Conservation (phyloP, 106 monocot species). For the Xerophyta viscosa region DNA sequence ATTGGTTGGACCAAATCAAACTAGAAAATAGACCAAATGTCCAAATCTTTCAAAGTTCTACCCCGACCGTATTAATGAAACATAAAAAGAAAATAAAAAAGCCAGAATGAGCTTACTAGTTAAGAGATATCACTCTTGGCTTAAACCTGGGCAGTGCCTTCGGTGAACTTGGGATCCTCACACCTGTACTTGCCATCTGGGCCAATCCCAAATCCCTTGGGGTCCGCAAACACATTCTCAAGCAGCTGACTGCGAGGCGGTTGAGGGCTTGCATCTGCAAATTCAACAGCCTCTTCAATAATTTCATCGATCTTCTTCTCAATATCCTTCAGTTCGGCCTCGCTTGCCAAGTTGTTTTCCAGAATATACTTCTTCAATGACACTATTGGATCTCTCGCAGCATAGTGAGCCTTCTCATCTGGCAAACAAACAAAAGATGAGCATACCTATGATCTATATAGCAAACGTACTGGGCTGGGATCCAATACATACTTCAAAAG, state of each 20-base stretch:
- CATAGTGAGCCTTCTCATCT: constrained; percentile 91
- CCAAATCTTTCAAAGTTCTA: too few species aligned
- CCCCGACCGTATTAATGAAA: too few species aligned
- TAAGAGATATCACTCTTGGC: background rate
- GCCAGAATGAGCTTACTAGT: too few species aligned
- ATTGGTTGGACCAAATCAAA: too few species aligned
- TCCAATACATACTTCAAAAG: background rate
- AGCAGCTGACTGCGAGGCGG: constrained; percentile 86
- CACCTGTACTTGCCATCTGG: constrained; percentile 93
- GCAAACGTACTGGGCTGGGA: background rate
- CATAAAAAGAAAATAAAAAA: too few species aligned
- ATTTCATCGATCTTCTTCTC: constrained; percentile 80
- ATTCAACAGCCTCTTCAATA: constrained; percentile 88
- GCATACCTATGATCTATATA: background rate
- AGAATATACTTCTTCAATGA: constrained; percentile 73
- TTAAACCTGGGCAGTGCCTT: constrained; percentile 92
- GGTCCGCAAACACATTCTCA: constrained; percentile 92
- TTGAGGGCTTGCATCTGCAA: constrained; percentile 74
- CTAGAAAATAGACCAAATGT: too few species aligned
- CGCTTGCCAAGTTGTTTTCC: constrained; percentile 61
- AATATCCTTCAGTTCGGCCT: constrained; percentile 71
- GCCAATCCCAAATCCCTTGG: constrained; percentile 96
- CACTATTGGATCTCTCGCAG: constrained; percentile 76
- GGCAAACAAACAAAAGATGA: constrained; percentile 7
- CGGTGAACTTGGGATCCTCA: constrained; percentile 84